Conservation (phyloP, 2,329 filamentous ascomycete genomes). For the Hypomyces perniciosus region DNA sequence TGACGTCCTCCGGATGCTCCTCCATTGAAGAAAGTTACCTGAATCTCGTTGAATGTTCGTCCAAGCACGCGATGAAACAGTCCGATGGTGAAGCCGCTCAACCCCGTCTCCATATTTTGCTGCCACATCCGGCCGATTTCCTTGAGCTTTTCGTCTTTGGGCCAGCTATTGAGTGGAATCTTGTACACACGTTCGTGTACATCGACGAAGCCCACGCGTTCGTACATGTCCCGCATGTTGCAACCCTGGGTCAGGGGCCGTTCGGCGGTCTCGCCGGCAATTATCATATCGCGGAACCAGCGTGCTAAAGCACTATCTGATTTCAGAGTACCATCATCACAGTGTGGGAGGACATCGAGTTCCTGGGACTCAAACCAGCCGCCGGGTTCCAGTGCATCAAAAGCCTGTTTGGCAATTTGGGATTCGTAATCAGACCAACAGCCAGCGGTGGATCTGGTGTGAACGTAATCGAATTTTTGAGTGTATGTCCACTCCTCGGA, state of each 20-base stretch:
- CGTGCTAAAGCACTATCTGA: constrained; percentile 31
- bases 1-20: neutral
- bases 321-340: constrained; percentile 41
- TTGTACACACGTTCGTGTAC: constrained; percentile 47
- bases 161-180: constrained; percentile 50
- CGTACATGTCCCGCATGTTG: constrained; percentile 32
- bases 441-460: constrained; percentile 43
- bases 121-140: constrained; percentile 42
- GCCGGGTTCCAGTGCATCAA: constrained; percentile 42
- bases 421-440: constrained; percentile 44
- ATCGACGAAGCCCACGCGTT: constrained; percentile 49
- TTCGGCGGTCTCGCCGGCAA: constrained; percentile 31
- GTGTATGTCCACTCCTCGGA: constrained; percentile 46
- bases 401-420: constrained; percentile 47
- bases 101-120: constrained; percentile 34
- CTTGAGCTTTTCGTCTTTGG: constrained; percentile 39
- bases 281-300: constrained; percentile 36
- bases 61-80: constrained; percentile 37
- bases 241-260: constrained; percentile 32
- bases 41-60: constrained; percentile 40
- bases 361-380: constrained; percentile 53
- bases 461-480: constrained; percentile 50
- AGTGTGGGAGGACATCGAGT: constrained; percentile 30
- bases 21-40: constrained; percentile 30
- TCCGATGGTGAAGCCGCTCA: constrained; percentile 40